A percentile compares a stretch with the other conserved stretches of the same genome.
Evolutionary conservation across 169 alveolate genomes (phyloP).

Genomic region (Plasmodium gonderi): DNA sequence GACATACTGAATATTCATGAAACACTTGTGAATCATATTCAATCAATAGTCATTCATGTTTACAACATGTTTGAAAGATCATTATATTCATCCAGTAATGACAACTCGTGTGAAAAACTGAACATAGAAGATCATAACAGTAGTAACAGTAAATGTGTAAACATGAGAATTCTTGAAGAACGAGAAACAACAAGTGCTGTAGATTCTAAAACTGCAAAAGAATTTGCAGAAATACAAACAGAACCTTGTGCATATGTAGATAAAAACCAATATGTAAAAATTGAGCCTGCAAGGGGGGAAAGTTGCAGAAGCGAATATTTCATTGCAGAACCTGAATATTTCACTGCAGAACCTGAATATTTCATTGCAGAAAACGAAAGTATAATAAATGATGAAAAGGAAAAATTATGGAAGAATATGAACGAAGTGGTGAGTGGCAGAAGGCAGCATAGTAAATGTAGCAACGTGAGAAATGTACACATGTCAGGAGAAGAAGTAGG

Average conservation of each 20-base stretch:
- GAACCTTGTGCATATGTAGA: neutral
- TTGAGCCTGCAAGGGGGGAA: neutral
- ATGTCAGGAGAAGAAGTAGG: neutral
- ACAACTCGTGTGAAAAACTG: neutral
- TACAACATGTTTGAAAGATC: conserved; percentile 15
- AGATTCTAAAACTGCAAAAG: neutral
- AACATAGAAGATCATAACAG: neutral
- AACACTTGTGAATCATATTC: conserved; percentile 49
- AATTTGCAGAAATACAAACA: neutral
- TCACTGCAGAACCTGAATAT: neutral
- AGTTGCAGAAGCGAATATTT: neutral
- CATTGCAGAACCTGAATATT: neutral
- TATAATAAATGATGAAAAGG: neutral
- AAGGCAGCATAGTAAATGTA: neutral
- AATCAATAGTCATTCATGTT: conserved; percentile 27
- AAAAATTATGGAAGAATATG: neutral
- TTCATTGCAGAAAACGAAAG: neutral
- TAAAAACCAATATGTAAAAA: neutral
- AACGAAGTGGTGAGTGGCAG: neutral
- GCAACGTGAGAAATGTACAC: neutral
- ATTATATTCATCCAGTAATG: neutral
- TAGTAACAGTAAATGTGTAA: neutral
- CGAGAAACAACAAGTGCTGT: neutral
- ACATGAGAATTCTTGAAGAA: neutral
- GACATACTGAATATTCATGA: conserved; percentile 61